A percentile compares a stretch with the other conserved stretches of the same genome.
Evolutionary conservation across 148 eudicot genomes (phyloP).

Genomic region (Vaccinium vitisidaea): DNA sequence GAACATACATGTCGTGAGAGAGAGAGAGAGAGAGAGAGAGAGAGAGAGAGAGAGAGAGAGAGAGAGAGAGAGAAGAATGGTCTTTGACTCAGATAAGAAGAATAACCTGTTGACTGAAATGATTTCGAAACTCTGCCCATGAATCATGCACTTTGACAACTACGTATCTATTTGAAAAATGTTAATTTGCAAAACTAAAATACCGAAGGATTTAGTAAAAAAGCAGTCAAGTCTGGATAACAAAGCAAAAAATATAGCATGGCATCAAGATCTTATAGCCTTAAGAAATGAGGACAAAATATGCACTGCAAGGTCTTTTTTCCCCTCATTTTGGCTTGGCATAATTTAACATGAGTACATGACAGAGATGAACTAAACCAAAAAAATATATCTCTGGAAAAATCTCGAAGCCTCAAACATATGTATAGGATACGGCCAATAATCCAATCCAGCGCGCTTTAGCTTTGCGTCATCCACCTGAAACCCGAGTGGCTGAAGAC

Average conservation of each 20-base stretch:
- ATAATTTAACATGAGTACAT: background rate
- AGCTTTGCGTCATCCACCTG: constrained; percentile 74
- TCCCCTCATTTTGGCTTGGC: background rate
- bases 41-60: background rate
- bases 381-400: background rate
- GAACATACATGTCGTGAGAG: background rate
- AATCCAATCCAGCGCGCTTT: constrained; percentile 98
- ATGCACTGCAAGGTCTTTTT: background rate
- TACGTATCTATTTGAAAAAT: constrained; percentile 55
- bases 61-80: constrained; percentile 8
- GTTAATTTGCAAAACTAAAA: constrained; percentile 29
- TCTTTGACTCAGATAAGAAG: constrained; percentile 6
- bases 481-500: constrained; percentile 86
- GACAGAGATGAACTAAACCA: background rate
- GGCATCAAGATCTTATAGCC: background rate
- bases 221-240: background rate
- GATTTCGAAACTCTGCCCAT: constrained; percentile 76
- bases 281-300: background rate
- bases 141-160: constrained; percentile 89
- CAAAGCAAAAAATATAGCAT: background rate
- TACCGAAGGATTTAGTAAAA: background rate
- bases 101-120: constrained; percentile 71
- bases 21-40: constrained; percentile 12
- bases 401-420: background rate
- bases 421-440: constrained; percentile 92